Conservation (phyloP, 305 asterid species). For the Fraxinus floribunda region DNA sequence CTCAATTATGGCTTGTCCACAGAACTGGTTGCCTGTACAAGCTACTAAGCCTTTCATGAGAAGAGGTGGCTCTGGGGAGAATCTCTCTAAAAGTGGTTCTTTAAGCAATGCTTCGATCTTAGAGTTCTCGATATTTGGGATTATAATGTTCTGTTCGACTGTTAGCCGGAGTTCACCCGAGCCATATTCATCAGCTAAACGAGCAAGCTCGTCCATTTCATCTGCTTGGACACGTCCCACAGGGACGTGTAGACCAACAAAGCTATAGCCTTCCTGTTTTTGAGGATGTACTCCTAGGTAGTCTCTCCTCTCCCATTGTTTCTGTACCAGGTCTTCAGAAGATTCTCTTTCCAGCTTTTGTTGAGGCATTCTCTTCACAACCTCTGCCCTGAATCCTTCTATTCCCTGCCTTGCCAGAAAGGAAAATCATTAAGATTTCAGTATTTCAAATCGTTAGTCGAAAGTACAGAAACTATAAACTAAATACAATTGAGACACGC, state of each 20-base stretch:
- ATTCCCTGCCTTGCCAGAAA: constrained; percentile 52
- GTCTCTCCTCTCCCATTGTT: constrained; percentile 81
- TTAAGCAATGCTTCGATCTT: constrained; percentile 52
- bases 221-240: constrained; percentile 91
- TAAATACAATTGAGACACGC: neutral
- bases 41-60: constrained; percentile 86
- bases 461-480: neutral
- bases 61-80: constrained; percentile 71
- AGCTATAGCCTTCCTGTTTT: constrained; percentile 77
- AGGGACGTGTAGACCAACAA: constrained; percentile 79
- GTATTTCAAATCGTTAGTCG: neutral
- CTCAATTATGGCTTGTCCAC: constrained; percentile 96
- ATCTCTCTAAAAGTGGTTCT: constrained; percentile 58
- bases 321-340: constrained; percentile 61
- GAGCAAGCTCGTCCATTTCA: constrained; percentile 92
- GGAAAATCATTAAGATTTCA: neutral
- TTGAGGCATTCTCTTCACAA: constrained; percentile 75
- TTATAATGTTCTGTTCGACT: constrained; percentile 85
- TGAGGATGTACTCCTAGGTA: constrained; percentile 78
- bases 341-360: constrained; percentile 63
- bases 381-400: constrained; percentile 81
- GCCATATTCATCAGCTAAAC: constrained; percentile 67
- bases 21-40: constrained; percentile 92
- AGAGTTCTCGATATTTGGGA: constrained; percentile 66
- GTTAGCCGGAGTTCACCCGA: constrained; percentile 89